phyloP scores from a whole-genome alignment of 306 rosid species.

The Cicer arietinum region DNA sequence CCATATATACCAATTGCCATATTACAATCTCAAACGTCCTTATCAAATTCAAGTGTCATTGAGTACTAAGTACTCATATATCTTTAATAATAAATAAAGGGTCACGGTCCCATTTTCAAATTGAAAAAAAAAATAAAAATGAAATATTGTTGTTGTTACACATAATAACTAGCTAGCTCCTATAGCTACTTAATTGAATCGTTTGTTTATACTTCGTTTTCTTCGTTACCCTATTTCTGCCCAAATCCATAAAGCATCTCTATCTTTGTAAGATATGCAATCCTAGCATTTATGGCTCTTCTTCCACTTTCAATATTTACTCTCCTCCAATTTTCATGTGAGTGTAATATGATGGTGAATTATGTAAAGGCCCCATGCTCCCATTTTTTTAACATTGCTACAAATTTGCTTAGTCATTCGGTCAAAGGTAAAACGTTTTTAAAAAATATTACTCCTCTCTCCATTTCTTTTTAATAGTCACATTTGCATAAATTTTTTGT shows the following conservation, averaged over 20 bases:
- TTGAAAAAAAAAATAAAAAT: not conserved
- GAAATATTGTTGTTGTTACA: not conserved
- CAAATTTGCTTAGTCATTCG: not conserved
- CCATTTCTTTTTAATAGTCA: too few relatives aligned
- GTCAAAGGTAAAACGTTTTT: not conserved
- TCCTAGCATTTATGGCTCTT: conserved; percentile 40
- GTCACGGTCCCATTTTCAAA: conserved; percentile 8
- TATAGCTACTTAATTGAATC: not conserved
- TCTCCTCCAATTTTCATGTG: conserved; percentile 35
- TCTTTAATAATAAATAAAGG: conserved; percentile 1
- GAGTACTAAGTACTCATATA: conserved; percentile 19
- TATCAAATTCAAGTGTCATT: conserved; percentile 33
- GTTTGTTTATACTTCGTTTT: conserved; percentile 45
- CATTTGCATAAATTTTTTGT: too few relatives aligned
- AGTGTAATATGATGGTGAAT: conserved; percentile 25
- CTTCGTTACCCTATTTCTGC: conserved; percentile 43
- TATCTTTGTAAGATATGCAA: conserved; percentile 34
- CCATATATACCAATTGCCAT: conserved; percentile 22
- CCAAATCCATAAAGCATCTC: conserved; percentile 32
- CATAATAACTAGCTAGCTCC: not conserved
- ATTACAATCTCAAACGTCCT: conserved; percentile 31
- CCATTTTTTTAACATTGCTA: conserved; percentile 7
- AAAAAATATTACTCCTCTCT: too few relatives aligned
- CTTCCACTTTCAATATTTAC: conserved; percentile 32
- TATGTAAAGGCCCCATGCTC: not conserved